Evolutionary conservation across 116 monocot genomes (phyloP).

Genomic region (Trichopus zeylanicus): DNA sequence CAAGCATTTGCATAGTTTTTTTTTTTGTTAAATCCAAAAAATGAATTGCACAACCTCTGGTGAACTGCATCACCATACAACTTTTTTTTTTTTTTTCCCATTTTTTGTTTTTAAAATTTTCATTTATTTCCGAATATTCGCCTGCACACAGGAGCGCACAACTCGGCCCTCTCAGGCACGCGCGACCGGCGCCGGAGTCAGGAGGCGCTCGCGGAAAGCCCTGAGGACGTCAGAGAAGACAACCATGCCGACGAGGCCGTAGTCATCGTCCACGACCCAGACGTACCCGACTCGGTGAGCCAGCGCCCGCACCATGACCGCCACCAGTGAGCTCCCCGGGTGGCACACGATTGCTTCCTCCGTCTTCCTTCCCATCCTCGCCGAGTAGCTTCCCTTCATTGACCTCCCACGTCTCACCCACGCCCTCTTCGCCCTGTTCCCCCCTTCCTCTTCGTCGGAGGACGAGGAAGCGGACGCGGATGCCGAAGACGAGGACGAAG

Average conservation of each 20-base stretch:
- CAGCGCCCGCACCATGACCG: conserved; percentile 78
- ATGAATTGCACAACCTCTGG: too few relatives aligned
- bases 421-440: neutral
- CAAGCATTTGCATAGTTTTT: too few relatives aligned
- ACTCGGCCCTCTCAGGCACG: too few relatives aligned
- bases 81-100: too few relatives aligned
- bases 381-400: conserved; percentile 27
- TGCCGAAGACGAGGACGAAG: too few relatives aligned
- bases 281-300: conserved; percentile 71
- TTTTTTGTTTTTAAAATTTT: too few relatives aligned
- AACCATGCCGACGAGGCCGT: conserved; percentile 55
- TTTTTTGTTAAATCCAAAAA: too few relatives aligned
- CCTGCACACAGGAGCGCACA: too few relatives aligned
- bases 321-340: conserved; percentile 72
- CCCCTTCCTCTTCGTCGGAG: conserved; percentile 25
- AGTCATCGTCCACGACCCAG: conserved; percentile 79
- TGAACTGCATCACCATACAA: too few relatives aligned
- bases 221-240: conserved; percentile 41
- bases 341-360: conserved; percentile 71
- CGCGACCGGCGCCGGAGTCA: too few relatives aligned
- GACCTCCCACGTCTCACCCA: conserved; percentile 12
- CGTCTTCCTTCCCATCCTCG: conserved; percentile 27
- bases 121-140: too few relatives aligned
- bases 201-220: conserved; percentile 45
- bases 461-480: conserved; percentile 18